A percentile compares a stretch with the other conserved stretches of the same genome.
Conservation (phyloP, 306 rosid species). For the Malus orientalis region DNA sequence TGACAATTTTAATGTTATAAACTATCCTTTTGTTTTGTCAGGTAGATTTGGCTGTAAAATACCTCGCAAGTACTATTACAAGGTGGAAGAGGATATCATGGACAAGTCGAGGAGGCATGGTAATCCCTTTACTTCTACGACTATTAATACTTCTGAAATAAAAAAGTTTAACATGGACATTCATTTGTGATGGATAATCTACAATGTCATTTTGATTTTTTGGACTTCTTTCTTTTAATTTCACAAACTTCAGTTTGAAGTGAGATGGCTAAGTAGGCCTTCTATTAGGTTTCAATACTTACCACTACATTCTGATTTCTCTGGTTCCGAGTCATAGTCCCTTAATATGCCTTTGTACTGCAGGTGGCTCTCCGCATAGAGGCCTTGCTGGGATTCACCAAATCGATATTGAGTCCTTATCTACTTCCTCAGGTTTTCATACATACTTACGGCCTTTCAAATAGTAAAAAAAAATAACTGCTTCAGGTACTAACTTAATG, state of each 20-base stretch:
- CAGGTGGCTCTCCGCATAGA: constrained; percentile 66
- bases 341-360: constrained; percentile 5
- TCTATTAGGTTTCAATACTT: neutral
- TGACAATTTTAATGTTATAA: neutral
- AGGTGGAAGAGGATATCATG: constrained; percentile 69
- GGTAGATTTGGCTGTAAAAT: constrained; percentile 50
- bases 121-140: constrained; percentile 16
- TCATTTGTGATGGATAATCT: neutral
- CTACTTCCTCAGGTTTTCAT: constrained; percentile 62
- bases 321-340: too few relatives aligned
- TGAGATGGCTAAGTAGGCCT: neutral
- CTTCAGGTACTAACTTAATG: neutral
- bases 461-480: neutral
- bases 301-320: neutral
- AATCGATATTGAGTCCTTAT: constrained; percentile 56
- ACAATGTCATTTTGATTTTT: neutral
- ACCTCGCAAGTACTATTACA: constrained; percentile 32
- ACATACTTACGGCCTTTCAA: constrained; percentile 8
- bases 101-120: constrained; percentile 89
- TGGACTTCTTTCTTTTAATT: neutral
- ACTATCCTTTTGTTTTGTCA: constrained; percentile 10
- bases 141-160: neutral
- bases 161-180: neutral
- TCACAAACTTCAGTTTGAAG: neutral
- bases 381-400: constrained; percentile 57